A percentile compares a stretch with the other conserved stretches of the same genome.
These are phyloP conservation scores for Kodamaea fukazawae DNA, from an alignment of 805 yeast genomes.

Conservation along the genomic window DNA sequence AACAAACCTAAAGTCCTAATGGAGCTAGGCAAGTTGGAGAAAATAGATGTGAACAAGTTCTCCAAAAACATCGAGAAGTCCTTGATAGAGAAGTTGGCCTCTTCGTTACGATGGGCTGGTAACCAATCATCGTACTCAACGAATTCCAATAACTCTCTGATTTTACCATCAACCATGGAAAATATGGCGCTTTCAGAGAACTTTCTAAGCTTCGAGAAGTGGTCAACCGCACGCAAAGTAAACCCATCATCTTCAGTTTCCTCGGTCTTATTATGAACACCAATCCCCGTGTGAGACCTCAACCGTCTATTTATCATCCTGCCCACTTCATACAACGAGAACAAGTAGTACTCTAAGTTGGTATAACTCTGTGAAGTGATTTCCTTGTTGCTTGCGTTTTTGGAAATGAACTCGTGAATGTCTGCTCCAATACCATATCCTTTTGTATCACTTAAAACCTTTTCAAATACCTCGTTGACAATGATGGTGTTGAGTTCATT, in stretches of 20 bases:
- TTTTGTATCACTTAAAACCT: conserved; percentile 50
- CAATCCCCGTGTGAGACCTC: conserved; percentile 36
- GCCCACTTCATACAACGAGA: conserved; percentile 71
- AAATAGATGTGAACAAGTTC: conserved; percentile 80
- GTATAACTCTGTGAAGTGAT: conserved; percentile 86
- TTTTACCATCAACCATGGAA: conserved; percentile 75
- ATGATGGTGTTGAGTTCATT: conserved; percentile 57
- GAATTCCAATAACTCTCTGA: conserved; percentile 76
- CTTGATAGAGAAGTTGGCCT: conserved; percentile 70
- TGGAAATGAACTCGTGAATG: conserved; percentile 54
- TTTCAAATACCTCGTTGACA: conserved; percentile 61
- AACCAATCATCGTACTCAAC: conserved; percentile 82
- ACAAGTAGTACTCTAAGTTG: conserved; percentile 81
- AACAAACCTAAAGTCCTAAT: conserved; percentile 78
- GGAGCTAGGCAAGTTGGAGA: conserved; percentile 74
- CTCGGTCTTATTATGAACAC: conserved; percentile 39
- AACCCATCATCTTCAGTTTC: conserved; percentile 27
- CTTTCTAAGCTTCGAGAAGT: conserved; percentile 58
- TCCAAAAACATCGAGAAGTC: conserved; percentile 86
- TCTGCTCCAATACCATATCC: conserved; percentile 58
- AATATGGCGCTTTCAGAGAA: conserved; percentile 79
- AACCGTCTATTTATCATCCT: conserved; percentile 38
- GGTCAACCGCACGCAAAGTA: conserved; percentile 48
- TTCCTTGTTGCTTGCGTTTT: conserved; percentile 77
- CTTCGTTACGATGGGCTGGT: conserved; percentile 46